Percentiles rank a stretch among this genome's conserved stretches.
These are phyloP conservation scores for Rubroboletus satanas DNA, from an alignment of 768 basidiomycete species.

Conservation along the genomic window DNA sequence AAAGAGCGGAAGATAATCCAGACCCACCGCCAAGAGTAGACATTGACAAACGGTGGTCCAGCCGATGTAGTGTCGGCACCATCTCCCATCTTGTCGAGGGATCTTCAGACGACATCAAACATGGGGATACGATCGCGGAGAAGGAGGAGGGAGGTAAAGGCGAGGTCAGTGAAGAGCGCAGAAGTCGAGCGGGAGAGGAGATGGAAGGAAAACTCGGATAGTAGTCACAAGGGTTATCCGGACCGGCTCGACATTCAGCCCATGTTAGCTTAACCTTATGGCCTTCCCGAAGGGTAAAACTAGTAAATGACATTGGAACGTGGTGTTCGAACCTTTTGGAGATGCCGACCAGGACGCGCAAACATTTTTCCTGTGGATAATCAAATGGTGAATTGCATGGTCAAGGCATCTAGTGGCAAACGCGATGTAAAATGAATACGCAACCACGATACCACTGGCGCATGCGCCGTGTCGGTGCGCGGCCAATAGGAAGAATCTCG, in stretches of 20 bases:
- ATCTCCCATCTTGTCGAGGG: background rate
- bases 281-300: background rate
- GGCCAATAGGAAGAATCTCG: background rate
- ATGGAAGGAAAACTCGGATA: background rate
- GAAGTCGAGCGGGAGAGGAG: background rate
- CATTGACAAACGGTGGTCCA: constrained; percentile 5
- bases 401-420: background rate
- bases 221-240: background rate
- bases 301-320: background rate
- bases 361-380: background rate
- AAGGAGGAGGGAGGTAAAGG: background rate
- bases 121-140: background rate
- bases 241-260: background rate
- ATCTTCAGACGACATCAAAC: background rate
- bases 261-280: background rate
- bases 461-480: background rate
- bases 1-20: constrained; percentile 25
- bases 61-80: background rate
- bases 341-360: no score
- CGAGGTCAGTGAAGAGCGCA: background rate
- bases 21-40: constrained; percentile 5
- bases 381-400: background rate
- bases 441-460: background rate
- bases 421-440: no score
- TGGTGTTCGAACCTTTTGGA: background rate